Evolutionary conservation across 2,329 filamentous ascomycete genomes (phyloP), one percentile per base, ranked within the genome.

Genomic region (Ophiostoma ips): DNA sequence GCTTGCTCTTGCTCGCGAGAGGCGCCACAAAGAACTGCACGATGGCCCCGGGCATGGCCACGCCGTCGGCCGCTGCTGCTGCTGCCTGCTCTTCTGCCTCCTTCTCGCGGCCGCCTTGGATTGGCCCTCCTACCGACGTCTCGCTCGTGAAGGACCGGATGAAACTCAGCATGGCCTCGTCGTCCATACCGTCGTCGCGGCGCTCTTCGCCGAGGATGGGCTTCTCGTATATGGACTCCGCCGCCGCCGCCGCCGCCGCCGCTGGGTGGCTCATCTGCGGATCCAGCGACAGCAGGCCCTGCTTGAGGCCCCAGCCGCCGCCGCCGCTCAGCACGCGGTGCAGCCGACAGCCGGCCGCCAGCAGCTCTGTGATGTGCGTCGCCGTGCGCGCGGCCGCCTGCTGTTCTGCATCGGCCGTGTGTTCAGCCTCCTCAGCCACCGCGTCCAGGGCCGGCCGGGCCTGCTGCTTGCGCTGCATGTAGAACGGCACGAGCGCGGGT

Each of bases 241-340:
- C 70, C 1, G 66, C 61, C 0, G 62, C 57, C 16, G 65, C n/a
- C n/a, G 19, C 41, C 43, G 41, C 70, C 1, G 66, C 61, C 0
- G 62, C 57, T n/a, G 65, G 66, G 57, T 76, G 75, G 18, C 63
- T 69, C 15, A 69, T 72, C 55, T 86, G 75, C 3, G 87, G 84
- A 59, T 92, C 86, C 4, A 94, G 71, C 6, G 86, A 87, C 3
- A 94, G 67, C 0, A 94, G 68, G 0, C 87, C 87, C 58, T 83
- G 79, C 62, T 90, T 92, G 50, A 76, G 70, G 15, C 87, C 87
- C 87, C 87, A 94, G 18, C 87, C 87, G 38, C 87, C 87, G 43
- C 87, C 87, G 5, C 87, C 87, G 58, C 84, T 88, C 55, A 89
- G 19, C 11, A 74, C 67, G 52, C 64, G 66, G 50, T 73, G 71